These are phyloP conservation scores for Epichloe brachyelytri DNA, from an alignment of 2,329 filamentous ascomycete species.

Conservation along the genomic window DNA sequence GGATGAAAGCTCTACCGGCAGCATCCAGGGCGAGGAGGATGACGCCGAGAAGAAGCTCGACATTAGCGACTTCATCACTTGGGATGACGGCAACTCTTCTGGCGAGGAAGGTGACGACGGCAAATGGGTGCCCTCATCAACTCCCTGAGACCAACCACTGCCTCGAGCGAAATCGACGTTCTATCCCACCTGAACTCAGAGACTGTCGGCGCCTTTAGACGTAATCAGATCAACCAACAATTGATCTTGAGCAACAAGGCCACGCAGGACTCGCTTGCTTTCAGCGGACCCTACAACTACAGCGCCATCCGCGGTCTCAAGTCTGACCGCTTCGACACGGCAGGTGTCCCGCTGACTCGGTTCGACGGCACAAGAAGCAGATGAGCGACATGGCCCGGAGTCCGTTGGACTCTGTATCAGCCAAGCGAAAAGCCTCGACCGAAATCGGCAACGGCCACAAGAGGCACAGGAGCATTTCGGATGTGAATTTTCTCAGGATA, in stretches of 20 bases:
- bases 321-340: conserved; percentile 51
- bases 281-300: conserved; percentile 46
- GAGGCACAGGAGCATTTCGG: conserved; percentile 45
- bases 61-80: conserved; percentile 61
- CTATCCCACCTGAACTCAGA: conserved; percentile 50
- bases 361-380: conserved; percentile 43
- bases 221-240: conserved; percentile 49
- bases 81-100: conserved; percentile 45
- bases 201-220: conserved; percentile 67
- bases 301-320: conserved; percentile 51
- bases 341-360: conserved; percentile 54
- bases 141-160: conserved; percentile 35
- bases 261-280: conserved; percentile 48
- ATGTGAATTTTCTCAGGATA: conserved; percentile 36
- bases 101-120: conserved; percentile 44
- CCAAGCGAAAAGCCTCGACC: conserved; percentile 43
- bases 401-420: conserved; percentile 33
- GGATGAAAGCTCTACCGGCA: conserved; percentile 32
- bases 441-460: conserved; percentile 35
- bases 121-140: conserved; percentile 37
- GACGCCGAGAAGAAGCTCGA: conserved; percentile 52
- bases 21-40: conserved; percentile 39
- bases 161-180: conserved; percentile 32
- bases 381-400: conserved; percentile 33
- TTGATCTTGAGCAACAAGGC: conserved; percentile 47